phyloP scores from a whole-genome alignment of 2,329 filamentous ascomycete species.

The Exophiala alcalophila region DNA sequence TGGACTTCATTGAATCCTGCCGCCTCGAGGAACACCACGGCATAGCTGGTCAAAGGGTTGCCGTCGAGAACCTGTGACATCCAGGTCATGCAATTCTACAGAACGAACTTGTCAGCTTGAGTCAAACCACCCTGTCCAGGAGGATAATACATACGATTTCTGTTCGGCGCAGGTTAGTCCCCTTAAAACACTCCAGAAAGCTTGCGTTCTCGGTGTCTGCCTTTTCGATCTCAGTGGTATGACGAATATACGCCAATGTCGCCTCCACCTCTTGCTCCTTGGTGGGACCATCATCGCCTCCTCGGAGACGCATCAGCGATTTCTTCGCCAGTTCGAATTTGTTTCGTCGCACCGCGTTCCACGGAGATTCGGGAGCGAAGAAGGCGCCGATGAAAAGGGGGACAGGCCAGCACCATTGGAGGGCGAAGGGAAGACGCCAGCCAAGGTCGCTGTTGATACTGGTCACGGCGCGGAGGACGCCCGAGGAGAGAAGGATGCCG shows the following conservation, averaged over 20 bases:
- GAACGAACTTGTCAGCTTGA: no score
- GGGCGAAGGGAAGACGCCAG: slow-evolving; percentile 32
- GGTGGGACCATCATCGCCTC: no score
- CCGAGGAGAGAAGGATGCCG: slow-evolving; percentile 53
- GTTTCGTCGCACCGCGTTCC: slow-evolving; percentile 37
- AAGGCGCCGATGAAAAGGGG: slow-evolving; percentile 32
- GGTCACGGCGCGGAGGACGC: slow-evolving; percentile 24
- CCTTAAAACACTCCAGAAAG: slow-evolving; percentile 42
- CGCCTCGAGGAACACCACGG: slow-evolving; percentile 39
- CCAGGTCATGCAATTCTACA: slow-evolving; percentile 9
- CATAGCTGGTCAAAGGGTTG: slow-evolving; percentile 30
- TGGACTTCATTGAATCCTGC: slow-evolving; percentile 39
- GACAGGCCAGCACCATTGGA: slow-evolving; percentile 31
- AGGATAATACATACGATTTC: slow-evolving; percentile 37
- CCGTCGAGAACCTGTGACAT: slow-evolving; percentile 6
- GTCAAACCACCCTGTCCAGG: no score
- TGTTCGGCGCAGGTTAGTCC: slow-evolving; percentile 42
- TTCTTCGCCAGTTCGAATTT: slow-evolving; percentile 35
- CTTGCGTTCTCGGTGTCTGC: slow-evolving; percentile 24
- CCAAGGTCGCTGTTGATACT: slow-evolving; percentile 14
- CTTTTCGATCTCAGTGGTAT: slow-evolving; percentile 37
- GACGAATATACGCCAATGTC: slow-evolving; percentile 38
- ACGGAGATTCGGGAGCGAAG: slow-evolving; percentile 35
- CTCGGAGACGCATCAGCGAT: slow-evolving; percentile 32
- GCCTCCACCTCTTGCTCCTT: slow-evolving; percentile 30